Base-by-base conservation (phyloP, 495 filamentous ascomycete species). In the Darksidea phi region DNA sequence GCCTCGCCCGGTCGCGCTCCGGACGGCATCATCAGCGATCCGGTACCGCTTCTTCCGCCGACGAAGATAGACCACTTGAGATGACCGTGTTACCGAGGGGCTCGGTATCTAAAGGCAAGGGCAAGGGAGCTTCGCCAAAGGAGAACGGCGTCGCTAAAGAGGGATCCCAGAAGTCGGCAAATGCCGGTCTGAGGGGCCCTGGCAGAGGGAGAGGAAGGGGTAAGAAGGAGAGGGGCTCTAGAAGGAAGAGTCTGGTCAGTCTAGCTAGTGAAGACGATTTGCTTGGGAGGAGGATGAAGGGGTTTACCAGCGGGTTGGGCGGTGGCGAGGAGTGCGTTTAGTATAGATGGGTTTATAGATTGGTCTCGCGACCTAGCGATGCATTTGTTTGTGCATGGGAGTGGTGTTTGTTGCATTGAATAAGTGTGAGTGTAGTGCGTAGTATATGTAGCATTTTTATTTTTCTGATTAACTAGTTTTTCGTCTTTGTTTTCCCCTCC, bases 261-360 rank as follows among this genome's bases (percentile, higher is more conserved):
- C 74, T 96, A 28, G 84, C 84, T 26, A 95, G 89, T 69, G 85
- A 87, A 61, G 90, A 95, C 60, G 91, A 96, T 77, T 70, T 97
- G 55, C 72, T 97, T 13, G 85, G 86, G 6, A 77, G 92, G 54
- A 77, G 92, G 42, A 97, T 97, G 92, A 83, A 88, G 67, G 89
- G 88, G 6, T 72, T 97, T 24, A 85, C 89, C 6, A 84, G 87
- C 4, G 83, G 88, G 10, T 77, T 97, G 77, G 91, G 89, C 74
- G 88, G 90, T 7, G 67, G 13, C 4, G 46, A 49, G 3, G 46
- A 23, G 21, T 6, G 43, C 17, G 43, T 23, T 10, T 8, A 47
- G 6, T 47, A 17, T 7, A 7, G 43, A 47, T n/a, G n/a, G n/a
- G n/a, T n/a, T n/a, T n/a, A n/a, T n/a, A n/a, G n/a, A n/a, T n/a